Percentiles rank a stretch among this genome's conserved stretches.
phyloP scores from a whole-genome alignment of 1,284 basidiomycete genomes.

The Cyathus olla region DNA sequence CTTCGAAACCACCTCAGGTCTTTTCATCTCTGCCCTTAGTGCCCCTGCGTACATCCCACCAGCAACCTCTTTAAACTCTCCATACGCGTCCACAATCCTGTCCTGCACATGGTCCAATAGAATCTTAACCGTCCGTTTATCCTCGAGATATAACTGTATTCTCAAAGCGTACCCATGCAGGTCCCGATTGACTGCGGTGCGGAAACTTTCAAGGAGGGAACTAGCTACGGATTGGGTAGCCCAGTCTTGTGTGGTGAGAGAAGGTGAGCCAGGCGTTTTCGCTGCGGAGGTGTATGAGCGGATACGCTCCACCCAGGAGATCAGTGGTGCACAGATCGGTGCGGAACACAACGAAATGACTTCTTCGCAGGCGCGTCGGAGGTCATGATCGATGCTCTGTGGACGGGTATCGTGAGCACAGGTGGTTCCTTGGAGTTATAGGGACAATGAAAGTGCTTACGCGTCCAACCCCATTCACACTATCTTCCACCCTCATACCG shows the following conservation, averaged over 20 bases:
- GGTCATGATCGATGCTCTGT: conserved; percentile 86
- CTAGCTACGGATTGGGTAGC: conserved; percentile 58
- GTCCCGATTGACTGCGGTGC: conserved; percentile 61
- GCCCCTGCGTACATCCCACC: conserved; percentile 2
- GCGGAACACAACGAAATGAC: conserved; percentile 77
- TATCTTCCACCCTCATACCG: conserved; percentile 66
- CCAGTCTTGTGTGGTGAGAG: conserved; percentile 47
- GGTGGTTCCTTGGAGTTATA: background rate
- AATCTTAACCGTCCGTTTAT: conserved; percentile 81
- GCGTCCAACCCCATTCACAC: conserved; percentile 70
- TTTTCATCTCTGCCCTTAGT: conserved; percentile 1
- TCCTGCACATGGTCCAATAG: conserved; percentile 82
- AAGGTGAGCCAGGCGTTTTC: conserved; percentile 15
- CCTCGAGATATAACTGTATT: conserved; percentile 82
- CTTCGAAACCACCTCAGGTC: background rate
- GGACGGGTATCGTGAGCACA: background rate
- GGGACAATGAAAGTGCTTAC: conserved; percentile 51
- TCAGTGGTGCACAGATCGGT: conserved; percentile 63
- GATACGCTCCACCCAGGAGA: conserved; percentile 68
- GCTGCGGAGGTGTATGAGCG: conserved; percentile 18
- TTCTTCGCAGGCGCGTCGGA: conserved; percentile 86
- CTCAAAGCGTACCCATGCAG: conserved; percentile 65
- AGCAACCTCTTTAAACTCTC: conserved; percentile 68
- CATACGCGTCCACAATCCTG: conserved; percentile 80
- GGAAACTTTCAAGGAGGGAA: conserved; percentile 64